Percentiles rank a stretch among this genome's conserved stretches.
phyloP scores from a whole-genome alignment of 2,329 filamentous ascomycete genomes.

The Aspergillus clavatus region DNA sequence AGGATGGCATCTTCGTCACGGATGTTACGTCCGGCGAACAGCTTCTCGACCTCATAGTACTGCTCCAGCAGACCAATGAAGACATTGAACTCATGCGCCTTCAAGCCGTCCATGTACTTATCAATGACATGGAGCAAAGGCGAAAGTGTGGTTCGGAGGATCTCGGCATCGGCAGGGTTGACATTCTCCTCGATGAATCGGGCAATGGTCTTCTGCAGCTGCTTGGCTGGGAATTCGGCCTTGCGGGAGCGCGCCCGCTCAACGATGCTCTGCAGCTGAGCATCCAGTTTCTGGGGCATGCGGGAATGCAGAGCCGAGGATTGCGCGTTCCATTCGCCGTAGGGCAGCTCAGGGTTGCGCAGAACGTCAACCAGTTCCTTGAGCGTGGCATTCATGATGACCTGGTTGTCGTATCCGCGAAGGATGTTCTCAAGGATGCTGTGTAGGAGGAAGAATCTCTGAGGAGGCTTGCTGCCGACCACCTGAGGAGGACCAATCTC shows the following conservation, averaged over 20 bases:
- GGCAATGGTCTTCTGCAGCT: conserved; percentile 73
- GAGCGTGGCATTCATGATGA: conserved; percentile 84
- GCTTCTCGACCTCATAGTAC: conserved; percentile 77
- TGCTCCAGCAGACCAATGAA: conserved; percentile 73
- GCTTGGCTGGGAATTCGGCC: conserved; percentile 86
- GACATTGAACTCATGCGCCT: conserved; percentile 80
- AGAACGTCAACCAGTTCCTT: conserved; percentile 88
- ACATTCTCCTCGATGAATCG: conserved; percentile 89
- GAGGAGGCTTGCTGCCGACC: conserved; percentile 83
- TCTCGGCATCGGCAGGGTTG: conserved; percentile 63
- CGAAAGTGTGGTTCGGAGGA: conserved; percentile 66
- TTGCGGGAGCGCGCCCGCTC: conserved; percentile 74
- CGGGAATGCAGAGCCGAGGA: conserved; percentile 94
- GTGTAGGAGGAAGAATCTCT: conserved; percentile 74
- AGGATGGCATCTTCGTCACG: conserved; percentile 94
- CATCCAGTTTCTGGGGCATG: conserved; percentile 91
- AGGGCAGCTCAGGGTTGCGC: conserved; percentile 83
- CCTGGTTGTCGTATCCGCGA: conserved; percentile 91
- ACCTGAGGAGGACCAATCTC: conserved; percentile 81
- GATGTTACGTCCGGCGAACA: conserved; percentile 78
- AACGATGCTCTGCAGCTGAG: conserved; percentile 75
- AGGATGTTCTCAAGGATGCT: conserved; percentile 83
- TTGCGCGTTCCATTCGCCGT: conserved; percentile 93
- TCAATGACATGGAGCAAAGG: conserved; percentile 75
- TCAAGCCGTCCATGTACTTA: conserved; percentile 80